A percentile compares a stretch with the other conserved stretches of the same genome.
Conservation (phyloP, 2,329 filamentous ascomycete species). For the Fusarium penzigii region DNA sequence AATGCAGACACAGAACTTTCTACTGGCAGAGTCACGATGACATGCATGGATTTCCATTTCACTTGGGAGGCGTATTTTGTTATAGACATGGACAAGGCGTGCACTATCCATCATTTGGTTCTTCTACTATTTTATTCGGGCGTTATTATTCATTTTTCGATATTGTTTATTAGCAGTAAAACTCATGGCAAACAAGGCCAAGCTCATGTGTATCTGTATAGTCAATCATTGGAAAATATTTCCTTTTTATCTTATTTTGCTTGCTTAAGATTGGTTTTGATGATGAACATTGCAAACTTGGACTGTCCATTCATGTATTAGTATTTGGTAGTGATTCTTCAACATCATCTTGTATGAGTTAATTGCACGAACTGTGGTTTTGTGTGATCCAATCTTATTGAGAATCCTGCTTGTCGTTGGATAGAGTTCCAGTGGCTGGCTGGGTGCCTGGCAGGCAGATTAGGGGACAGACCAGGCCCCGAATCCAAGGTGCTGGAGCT, state of each 20-base stretch:
- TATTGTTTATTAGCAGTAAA: background rate
- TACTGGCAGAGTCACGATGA: constrained; percentile 21
- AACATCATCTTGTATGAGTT: too few relatives aligned
- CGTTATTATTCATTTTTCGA: background rate
- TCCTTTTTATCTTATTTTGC: background rate
- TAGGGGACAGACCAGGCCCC: too few relatives aligned
- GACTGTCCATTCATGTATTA: too few relatives aligned
- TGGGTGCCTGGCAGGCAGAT: too few relatives aligned
- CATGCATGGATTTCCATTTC: constrained; percentile 14
- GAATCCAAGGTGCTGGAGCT: background rate
- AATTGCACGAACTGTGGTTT: too few relatives aligned
- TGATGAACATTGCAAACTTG: too few relatives aligned
- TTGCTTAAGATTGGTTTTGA: background rate
- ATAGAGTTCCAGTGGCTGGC: too few relatives aligned
- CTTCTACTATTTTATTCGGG: background rate
- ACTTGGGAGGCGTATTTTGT: constrained; percentile 10
- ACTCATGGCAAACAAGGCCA: background rate
- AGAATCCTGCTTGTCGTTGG: too few relatives aligned
- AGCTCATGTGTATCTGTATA: background rate
- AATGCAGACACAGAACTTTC: constrained; percentile 11
- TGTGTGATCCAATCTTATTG: too few relatives aligned
- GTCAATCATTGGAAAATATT: background rate
- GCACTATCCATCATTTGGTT: background rate
- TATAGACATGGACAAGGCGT: constrained; percentile 17
- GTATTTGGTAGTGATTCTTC: too few relatives aligned